Conservation (phyloP, 2,329 filamentous ascomycete species). For the Periconia sp. region DNA sequence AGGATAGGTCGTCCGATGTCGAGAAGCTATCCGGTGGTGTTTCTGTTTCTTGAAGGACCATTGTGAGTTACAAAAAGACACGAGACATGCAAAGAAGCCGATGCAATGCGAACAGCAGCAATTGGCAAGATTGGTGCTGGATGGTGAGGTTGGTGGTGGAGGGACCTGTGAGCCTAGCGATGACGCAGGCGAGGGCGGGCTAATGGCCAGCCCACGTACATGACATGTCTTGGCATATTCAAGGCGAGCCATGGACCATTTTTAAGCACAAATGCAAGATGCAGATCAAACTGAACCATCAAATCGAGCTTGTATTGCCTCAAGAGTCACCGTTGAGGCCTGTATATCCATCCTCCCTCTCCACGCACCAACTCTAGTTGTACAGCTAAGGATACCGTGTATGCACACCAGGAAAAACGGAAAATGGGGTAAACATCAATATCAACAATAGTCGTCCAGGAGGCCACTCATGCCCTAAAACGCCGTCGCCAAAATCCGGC, state of each 20-base stretch:
- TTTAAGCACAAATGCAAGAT: no score
- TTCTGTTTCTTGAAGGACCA: slow-evolving; percentile 51
- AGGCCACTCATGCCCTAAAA: slow-evolving; percentile 5
- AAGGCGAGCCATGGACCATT: no score
- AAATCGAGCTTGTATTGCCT: neutral
- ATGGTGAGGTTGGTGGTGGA: slow-evolving; percentile 20
- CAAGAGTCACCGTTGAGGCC: neutral
- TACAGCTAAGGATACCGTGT: slow-evolving; percentile 15
- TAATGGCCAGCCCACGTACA: slow-evolving; percentile 10
- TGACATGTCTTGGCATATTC: slow-evolving; percentile 6
- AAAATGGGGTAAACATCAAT: neutral
- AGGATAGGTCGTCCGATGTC: slow-evolving; percentile 38
- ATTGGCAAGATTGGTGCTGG: slow-evolving; percentile 10
- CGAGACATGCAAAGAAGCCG: no score
- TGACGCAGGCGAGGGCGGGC: slow-evolving; percentile 30
- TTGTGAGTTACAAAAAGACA: slow-evolving; percentile 33
- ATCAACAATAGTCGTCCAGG: neutral
- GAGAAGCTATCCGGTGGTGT: slow-evolving; percentile 36
- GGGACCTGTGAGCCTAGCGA: slow-evolving; percentile 24
- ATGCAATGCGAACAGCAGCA: no score
- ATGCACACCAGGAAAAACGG: neutral
- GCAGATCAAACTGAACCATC: no score
- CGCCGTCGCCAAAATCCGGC: slow-evolving; percentile 5
- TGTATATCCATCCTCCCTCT: neutral
- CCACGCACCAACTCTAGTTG: slow-evolving; percentile 13